Percentiles rank a stretch among this genome's conserved stretches.
phyloP scores from a whole-genome alignment of 2,329 filamentous ascomycete species.

The Ramularia endophylla region DNA sequence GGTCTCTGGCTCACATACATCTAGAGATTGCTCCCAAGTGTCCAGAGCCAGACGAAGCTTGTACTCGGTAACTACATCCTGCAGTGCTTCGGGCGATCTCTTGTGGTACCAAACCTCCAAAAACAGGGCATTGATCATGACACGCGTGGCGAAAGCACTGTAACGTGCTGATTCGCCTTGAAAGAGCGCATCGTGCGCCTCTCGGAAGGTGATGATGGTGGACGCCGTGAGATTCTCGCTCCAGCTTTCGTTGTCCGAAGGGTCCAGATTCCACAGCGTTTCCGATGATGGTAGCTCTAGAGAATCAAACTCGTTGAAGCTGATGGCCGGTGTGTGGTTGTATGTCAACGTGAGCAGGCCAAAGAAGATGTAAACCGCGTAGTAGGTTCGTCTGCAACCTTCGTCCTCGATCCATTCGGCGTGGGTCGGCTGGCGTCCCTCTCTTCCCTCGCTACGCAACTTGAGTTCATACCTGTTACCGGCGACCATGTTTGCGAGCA shows the following conservation, averaged over 20 bases:
- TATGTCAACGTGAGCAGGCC: constrained; percentile 90
- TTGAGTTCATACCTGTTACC: constrained; percentile 96
- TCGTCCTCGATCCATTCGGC: constrained; percentile 96
- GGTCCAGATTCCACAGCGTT: constrained; percentile 84
- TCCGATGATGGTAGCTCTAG: constrained; percentile 89
- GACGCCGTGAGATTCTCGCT: constrained; percentile 67
- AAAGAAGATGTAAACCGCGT: constrained; percentile 98
- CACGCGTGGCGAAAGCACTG: constrained; percentile 92
- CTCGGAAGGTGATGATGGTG: constrained; percentile 77
- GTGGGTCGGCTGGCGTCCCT: constrained; percentile 67
- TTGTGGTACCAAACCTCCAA: constrained; percentile 99
- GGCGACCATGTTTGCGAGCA: constrained; percentile 97
- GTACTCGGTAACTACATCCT: constrained; percentile 97
- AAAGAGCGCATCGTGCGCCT: constrained; percentile 92
- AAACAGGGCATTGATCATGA: constrained; percentile 99
- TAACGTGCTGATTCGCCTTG: constrained; percentile 86
- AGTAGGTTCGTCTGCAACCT: constrained; percentile 93
- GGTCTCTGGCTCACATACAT: constrained; percentile 85
- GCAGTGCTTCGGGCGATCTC: constrained; percentile 92
- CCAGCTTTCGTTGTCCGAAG: constrained; percentile 75
- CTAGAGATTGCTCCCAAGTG: constrained; percentile 97
- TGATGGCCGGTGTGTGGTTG: constrained; percentile 96
- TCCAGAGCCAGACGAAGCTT: constrained; percentile 92
- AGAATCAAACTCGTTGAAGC: constrained; percentile 96
- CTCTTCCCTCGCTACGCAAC: constrained; percentile 81